phyloP scores from a whole-genome alignment of 257 asterid genomes.

The Solanum medicagineum region DNA sequence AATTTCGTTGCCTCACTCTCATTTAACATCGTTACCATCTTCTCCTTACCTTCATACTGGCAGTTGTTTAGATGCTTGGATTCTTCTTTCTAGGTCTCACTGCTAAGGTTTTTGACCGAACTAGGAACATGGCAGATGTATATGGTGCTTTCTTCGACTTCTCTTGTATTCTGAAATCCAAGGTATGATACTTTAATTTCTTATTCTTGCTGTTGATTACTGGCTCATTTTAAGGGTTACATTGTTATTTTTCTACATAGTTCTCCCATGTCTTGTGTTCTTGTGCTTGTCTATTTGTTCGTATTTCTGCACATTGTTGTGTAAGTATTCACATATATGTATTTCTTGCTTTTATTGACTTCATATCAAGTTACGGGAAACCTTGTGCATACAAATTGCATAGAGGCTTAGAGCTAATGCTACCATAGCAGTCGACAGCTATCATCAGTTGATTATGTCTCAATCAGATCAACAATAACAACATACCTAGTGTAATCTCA shows the following conservation, averaged over 20 bases:
- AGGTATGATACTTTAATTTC: conserved; percentile 37
- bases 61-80: not conserved
- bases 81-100: conserved; percentile 60
- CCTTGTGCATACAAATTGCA: not conserved
- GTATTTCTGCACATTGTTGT: not conserved
- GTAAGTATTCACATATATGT: not conserved
- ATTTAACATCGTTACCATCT: not conserved
- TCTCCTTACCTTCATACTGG: not conserved
- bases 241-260: not conserved
- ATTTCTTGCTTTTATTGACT: not conserved
- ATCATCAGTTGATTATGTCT: no score
- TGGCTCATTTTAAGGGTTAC: not conserved
- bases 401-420: not conserved
- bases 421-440: not conserved
- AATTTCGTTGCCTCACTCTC: not conserved
- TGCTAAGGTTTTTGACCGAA: conserved; percentile 65
- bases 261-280: not conserved
- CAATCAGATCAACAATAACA: no score
- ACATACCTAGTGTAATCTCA: no score
- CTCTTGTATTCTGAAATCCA: conserved; percentile 66
- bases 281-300: not conserved
- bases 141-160: conserved; percentile 90
- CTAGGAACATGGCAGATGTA: conserved; percentile 70
- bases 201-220: not conserved
- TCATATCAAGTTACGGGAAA: not conserved